Evolutionary conservation across 345 rosid species (phyloP).

Genomic region (Psidium guajava): DNA sequence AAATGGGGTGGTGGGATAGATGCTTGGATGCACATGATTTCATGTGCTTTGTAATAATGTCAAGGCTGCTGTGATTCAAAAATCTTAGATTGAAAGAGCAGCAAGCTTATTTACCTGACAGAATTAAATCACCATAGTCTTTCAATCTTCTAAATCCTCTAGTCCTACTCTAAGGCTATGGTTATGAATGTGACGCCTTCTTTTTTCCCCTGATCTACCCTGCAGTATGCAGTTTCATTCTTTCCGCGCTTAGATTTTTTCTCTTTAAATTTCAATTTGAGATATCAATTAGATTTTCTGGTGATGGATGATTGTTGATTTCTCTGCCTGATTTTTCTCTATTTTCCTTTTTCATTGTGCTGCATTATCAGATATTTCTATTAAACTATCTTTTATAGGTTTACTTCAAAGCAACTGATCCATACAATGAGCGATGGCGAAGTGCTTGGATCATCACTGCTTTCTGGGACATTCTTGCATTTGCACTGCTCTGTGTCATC

Average conservation of each 20-base stretch:
- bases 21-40: background rate
- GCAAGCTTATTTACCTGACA: background rate
- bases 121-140: background rate
- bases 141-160: background rate
- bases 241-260: background rate
- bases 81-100: background rate
- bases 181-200: background rate
- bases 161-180: background rate
- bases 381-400: constrained; percentile 36
- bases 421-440: constrained; percentile 84
- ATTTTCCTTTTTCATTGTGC: background rate
- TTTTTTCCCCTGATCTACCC: background rate
- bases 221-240: background rate
- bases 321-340: background rate
- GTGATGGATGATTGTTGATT: background rate
- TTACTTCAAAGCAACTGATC: constrained; percentile 95
- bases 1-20: background rate
- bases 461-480: constrained; percentile 86
- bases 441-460: constrained; percentile 94
- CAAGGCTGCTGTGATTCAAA: background rate
- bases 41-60: background rate
- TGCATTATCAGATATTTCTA: background rate
- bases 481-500: constrained; percentile 61
- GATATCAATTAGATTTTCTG: background rate
- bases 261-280: background rate